Evolutionary conservation across 2,329 filamentous ascomycete genomes (phyloP), one percentile per base, ranked within the genome.

Genomic region (Pseudogymnoascus sp.): DNA sequence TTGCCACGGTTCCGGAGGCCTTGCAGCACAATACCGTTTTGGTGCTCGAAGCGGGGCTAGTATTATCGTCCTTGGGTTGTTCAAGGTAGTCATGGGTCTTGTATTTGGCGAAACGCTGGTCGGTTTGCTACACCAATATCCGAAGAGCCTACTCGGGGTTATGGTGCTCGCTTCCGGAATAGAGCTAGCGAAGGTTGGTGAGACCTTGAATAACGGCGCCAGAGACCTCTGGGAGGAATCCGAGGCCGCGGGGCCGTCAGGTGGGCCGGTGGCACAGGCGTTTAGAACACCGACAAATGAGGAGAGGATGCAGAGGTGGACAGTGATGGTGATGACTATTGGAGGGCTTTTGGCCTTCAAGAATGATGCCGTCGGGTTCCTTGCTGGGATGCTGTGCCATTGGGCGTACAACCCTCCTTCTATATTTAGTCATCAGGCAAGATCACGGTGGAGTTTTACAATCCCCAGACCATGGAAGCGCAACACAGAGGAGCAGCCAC

Each of bases 141-240:
- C 94, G 0, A 85, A 82, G 64, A 83, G 85, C 3, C 75, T 97
- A 0, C 79, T 97, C 0, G 92, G 91, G 0, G 81, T 97, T 61
- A 92, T 97, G 83, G 92, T 97, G 2, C 80, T 97, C 29, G 92
- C 91, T 0, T 90, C 93, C 0, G 94, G 93, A 0, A 77, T 97
- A 48, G 93, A 97, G 74, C 79, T 97, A 12, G 88, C 89, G 21
- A 89, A 89, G 70, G 92, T 94, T 0, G 92, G 90, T 0, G 87
- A 92, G 72, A 89, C 86, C 63, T 77, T 97, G 37, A 95, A 96
- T 70, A 84, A 89, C n/a, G 84, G 82, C 1, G 84, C 82, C 2
- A 72, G 79, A 18, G 83, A 86, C 70, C 69, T 87, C 74, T 75
- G 88, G 88, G 67, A 80, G 78, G 69, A 81, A 80, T 77, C 75